Base-by-base conservation (phyloP, 2,329 filamentous ascomycete genomes). In the Nigrospora sphaerica region DNA sequence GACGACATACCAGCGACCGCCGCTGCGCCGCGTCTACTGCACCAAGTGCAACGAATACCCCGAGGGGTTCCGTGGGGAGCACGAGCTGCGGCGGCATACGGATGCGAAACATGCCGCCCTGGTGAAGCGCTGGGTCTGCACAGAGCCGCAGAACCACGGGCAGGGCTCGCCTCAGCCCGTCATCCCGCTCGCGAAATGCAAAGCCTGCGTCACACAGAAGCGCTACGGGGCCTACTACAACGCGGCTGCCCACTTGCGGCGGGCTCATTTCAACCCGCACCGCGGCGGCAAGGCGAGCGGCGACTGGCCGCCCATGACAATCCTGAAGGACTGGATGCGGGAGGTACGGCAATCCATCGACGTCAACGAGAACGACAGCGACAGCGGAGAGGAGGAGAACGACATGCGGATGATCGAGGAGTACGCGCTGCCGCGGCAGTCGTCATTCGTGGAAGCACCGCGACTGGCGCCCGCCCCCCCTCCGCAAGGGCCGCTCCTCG, bases 41-140 rank as follows among this genome's bases (percentile, higher is more conserved):
- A 71, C 74, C 16, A 79, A 85, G 55, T 96, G 91, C 69, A 82
- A 84, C 54, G 86, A 89, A 57, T 83, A 92, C 50, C 86, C 86
- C 3, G 84, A 90, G 50, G 90, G 91, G 6, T 96, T 95, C 63
- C 85, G 91, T 39, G 91, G 91, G 48, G 89, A 95, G 46, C 91
- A 95, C 63, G 91, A 96, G 63, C 73, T 90, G 42, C 75, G 84
- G 46, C 76, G 86, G 47, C 86, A 91, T 62, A 72, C 69, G 16
- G 75, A 80, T 49, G 75, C 77, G 6, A 78, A 78, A 49, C 77
- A 80, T 53, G 74, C 77, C 4, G 68, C 74, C 11, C 57, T 76
- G 33, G 74, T 78, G 28, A 77, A 75, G 57, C 66, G 74, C 56
- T 80, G 75, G 74, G 70, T 80, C 16, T 80, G 76, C 60, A 72